Base-by-base conservation (phyloP, 2,329 filamentous ascomycete species). In the Hirsutella minnesotensis region DNA sequence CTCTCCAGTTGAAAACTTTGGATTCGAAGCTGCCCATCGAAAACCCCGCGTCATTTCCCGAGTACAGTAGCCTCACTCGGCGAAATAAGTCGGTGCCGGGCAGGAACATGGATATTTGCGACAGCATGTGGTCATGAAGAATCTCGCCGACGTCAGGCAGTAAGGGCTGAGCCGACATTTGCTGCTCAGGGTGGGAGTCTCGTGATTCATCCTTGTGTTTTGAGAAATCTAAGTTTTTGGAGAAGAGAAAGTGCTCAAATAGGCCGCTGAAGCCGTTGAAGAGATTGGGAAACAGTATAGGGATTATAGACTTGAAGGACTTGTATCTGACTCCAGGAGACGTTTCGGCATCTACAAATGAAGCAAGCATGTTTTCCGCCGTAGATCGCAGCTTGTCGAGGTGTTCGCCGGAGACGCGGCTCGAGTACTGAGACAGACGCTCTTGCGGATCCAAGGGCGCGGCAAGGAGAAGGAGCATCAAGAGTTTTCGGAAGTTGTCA, bases 21-120 rank as follows among this genome's bases (percentile, higher is more conserved):
- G 79, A 73, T 55, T 86, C 80, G 48, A 87, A 86, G 43, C 79
- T 81, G 19, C 83, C 81, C 76, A 87, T 82, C 18, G 81, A 85
- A 60, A 86, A 88, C 5, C 83, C 83, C 12, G 81, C 77, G 21
- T 77, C 73, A 38, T 74, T 78, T 5, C 83, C 83, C 1, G 79
- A 81, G 55, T 87, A 88, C 0, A 88, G 66, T 2, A 78, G 69
- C 1, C 81, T 74, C 3, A 87, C 65, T 3, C 76, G 69, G 10
- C 77, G 68, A 56, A 86, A 87, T 5, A 88, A 67, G 2, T 73
- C 70, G 4, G 67, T 67, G 7, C 79, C 77, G 2, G 76, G 75
- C 22, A 88, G 68, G 55, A 87, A 86, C 53, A 86, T 81, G 0
- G 83, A 86, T 3, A 88, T 64, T 53, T 88, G 83, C 3, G 75